Evolutionary conservation across 768 basidiomycete species (phyloP).

Genomic region (Tricholomella constricta): DNA sequence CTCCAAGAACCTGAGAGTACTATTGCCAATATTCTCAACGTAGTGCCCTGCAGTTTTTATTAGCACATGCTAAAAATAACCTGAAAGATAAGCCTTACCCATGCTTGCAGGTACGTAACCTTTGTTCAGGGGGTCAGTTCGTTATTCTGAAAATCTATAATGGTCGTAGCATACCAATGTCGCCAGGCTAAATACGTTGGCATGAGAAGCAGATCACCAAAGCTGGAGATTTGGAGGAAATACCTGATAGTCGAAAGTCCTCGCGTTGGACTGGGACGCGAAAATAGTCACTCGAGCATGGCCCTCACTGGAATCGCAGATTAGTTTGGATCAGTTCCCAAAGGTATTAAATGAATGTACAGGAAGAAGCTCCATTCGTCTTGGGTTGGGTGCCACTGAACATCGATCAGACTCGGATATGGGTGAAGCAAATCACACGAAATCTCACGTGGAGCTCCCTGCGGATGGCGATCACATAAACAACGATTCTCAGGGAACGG

Average conservation of each 20-base stretch:
- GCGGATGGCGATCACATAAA: slow-evolving; percentile 5
- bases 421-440: neutral
- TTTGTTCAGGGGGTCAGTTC: slow-evolving; percentile 17
- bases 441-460: slow-evolving; percentile 58
- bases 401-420: slow-evolving; percentile 3
- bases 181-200: slow-evolving; percentile 43
- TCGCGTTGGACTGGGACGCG: slow-evolving; percentile 51
- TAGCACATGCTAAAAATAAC: slow-evolving; percentile 8
- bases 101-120: slow-evolving; percentile 61
- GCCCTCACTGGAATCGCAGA: slow-evolving; percentile 43
- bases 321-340: slow-evolving; percentile 2
- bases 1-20: slow-evolving; percentile 48
- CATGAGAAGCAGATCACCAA: neutral
- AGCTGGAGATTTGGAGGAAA: neutral
- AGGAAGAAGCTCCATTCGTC: slow-evolving; percentile 67
- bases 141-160: neutral
- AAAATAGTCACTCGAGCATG: slow-evolving; percentile 57
- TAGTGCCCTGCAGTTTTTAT: slow-evolving; percentile 42
- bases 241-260: slow-evolving; percentile 62
- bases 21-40: slow-evolving; percentile 55
- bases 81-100: slow-evolving; percentile 33
- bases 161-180: slow-evolving; percentile 44
- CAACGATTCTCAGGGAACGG: neutral
- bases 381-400: slow-evolving; percentile 69
- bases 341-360: slow-evolving; percentile 31